Conservation (phyloP, 2,329 filamentous ascomycete genomes). For the Talaromyces sp. region DNA sequence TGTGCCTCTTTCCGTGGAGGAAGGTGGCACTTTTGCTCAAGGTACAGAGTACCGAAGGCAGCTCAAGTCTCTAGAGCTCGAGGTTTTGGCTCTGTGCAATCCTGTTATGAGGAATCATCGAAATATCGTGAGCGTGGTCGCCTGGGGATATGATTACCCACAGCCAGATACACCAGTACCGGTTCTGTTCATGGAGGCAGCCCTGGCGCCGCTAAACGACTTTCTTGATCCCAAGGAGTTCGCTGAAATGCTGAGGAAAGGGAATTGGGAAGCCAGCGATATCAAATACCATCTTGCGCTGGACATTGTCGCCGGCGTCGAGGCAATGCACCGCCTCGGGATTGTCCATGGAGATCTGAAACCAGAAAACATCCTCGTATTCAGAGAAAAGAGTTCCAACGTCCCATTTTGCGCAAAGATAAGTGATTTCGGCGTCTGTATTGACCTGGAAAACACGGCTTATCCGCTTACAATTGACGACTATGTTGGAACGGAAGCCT, state of each 20-base stretch:
- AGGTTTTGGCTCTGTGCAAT: slow-evolving; percentile 22
- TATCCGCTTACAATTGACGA: slow-evolving; percentile 16
- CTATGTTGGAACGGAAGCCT: slow-evolving; percentile 20
- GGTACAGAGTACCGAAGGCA: slow-evolving; percentile 20
- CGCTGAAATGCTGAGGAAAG: slow-evolving; percentile 1
- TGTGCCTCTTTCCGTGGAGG: slow-evolving; percentile 17
- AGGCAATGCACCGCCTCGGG: slow-evolving; percentile 19
- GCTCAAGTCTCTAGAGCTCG: slow-evolving; percentile 19
- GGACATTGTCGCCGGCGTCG: slow-evolving; percentile 18
- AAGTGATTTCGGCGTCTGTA: slow-evolving; percentile 24
- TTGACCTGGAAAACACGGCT: slow-evolving; percentile 19
- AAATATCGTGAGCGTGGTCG: slow-evolving; percentile 19
- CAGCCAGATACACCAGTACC: slow-evolving; percentile 20
- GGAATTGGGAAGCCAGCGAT: slow-evolving; percentile 5
- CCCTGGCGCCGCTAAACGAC: slow-evolving; percentile 20
- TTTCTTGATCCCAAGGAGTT: slow-evolving; percentile 15
- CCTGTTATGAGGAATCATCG: slow-evolving; percentile 20
- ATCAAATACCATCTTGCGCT: slow-evolving; percentile 20
- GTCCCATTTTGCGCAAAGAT: slow-evolving; percentile 22
- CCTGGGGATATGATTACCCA: slow-evolving; percentile 25
- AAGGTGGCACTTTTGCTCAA: slow-evolving; percentile 15
- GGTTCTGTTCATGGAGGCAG: slow-evolving; percentile 22
- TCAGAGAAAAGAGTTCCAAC: slow-evolving; percentile 14
- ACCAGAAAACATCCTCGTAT: slow-evolving; percentile 25
- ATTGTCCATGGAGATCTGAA: slow-evolving; percentile 26